Base-by-base conservation (phyloP, 1,284 basidiomycete genomes). In the Heliocybe sulcata region DNA sequence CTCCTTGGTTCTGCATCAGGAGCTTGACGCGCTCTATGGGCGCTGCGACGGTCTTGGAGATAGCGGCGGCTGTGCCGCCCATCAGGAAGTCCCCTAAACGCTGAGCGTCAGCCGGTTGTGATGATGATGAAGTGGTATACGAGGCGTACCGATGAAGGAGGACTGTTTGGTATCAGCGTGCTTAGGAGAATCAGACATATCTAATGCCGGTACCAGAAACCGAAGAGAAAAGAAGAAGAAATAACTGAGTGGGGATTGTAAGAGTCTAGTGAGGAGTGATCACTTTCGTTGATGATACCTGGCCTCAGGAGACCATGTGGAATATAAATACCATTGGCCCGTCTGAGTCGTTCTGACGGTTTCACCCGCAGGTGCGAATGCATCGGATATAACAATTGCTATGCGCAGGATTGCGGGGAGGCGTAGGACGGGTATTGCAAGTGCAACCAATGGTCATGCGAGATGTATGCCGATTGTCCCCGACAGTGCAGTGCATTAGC, bases 1-100 rank as follows among this genome's bases (percentile, higher is more conserved):
- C 69, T 20, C 71, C 80, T 71, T 86, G 84, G 69, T 85, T 86
- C 72, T 86, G 84, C 61, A 85, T 81, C 64, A 85, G 71, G 60
- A 86, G 69, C 72, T 81, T 87, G 68, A 87, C 81, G 60, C 85
- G 82, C 72, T 87, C 85, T 58, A 87, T 87, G 65, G 85, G 85
- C 57, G 85, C 85, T 42, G 84, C 84, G 55, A 76, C 78, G 47
- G 83, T 87, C 74, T 87, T 87, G 62, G 83, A 80, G 67, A 85
- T 82, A 58, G 81, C 68, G 27, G 74, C 75, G 48, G 76, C 74
- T 11, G 75, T 75, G 49, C 77, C 77, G 52, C 75, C 76, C 76
- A 76, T 76, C 68, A 77, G 66, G 65, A 77, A 77, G 62, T 77
- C 73, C 55, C 71, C 75, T 77, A 16, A 6, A 12, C 29, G 42